Evolutionary conservation across 2,329 filamentous ascomycete genomes (phyloP).

Genomic region (Trichoderma guizhouense): DNA sequence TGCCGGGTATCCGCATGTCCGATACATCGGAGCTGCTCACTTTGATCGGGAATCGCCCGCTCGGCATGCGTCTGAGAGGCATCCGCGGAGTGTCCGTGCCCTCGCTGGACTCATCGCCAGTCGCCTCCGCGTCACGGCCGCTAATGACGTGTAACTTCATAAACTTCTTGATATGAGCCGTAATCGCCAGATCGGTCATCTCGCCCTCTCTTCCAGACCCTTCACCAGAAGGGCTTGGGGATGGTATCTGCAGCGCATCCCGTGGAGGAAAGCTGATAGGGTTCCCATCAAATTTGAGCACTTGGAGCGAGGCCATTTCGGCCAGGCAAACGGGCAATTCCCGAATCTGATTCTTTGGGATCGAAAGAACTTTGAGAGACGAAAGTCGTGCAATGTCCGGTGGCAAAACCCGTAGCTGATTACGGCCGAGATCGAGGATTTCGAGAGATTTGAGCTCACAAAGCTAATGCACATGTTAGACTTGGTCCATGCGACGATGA

Average conservation of each 20-base stretch:
- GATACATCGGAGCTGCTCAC: slow-evolving; percentile 70
- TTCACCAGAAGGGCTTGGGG: slow-evolving; percentile 54
- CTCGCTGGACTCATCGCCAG: slow-evolving; percentile 65
- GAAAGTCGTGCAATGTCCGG: slow-evolving; percentile 75
- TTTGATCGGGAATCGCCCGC: slow-evolving; percentile 65
- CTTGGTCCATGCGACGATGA: background rate
- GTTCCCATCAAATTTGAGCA: slow-evolving; percentile 87
- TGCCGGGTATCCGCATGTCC: slow-evolving; percentile 65
- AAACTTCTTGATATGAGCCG: slow-evolving; percentile 60
- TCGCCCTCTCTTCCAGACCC: slow-evolving; percentile 56
- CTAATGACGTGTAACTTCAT: slow-evolving; percentile 52
- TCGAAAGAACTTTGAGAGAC: slow-evolving; percentile 83
- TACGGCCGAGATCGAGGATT: slow-evolving; percentile 88
- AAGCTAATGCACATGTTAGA: slow-evolving; percentile 53
- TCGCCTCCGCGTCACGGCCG: slow-evolving; percentile 54
- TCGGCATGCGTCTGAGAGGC: slow-evolving; percentile 58
- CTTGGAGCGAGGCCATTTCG: slow-evolving; percentile 85
- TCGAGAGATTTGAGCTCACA: slow-evolving; percentile 83
- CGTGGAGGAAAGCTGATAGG: slow-evolving; percentile 76
- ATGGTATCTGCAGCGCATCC: slow-evolving; percentile 61
- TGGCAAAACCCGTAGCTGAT: slow-evolving; percentile 75
- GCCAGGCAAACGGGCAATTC: slow-evolving; percentile 79
- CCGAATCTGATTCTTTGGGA: slow-evolving; percentile 83
- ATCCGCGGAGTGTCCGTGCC: slow-evolving; percentile 76
- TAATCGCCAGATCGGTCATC: slow-evolving; percentile 58